Evolutionary conservation across 805 yeast species (phyloP).

Genomic region (Suhomyces vadensis): DNA sequence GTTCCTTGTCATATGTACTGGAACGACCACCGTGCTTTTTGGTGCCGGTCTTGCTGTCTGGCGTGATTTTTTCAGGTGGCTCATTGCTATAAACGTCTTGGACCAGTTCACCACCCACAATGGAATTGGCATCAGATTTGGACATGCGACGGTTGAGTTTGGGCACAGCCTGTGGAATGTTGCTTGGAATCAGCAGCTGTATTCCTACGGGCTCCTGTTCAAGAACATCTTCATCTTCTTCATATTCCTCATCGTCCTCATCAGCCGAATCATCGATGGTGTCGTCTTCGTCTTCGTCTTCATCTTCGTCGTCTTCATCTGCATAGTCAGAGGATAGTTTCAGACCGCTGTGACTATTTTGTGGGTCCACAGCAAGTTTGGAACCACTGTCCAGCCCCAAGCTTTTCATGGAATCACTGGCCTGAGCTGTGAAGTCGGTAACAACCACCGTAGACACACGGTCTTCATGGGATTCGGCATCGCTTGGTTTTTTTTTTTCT

Average conservation of each 20-base stretch:
- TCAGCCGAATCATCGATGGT: no score
- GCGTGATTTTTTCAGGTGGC: no score
- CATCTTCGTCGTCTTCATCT: conserved; percentile 5
- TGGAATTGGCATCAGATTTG: conserved; percentile 41
- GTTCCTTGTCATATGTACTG: conserved; percentile 10
- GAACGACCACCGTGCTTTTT: not conserved
- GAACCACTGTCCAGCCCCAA: no score
- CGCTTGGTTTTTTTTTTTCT: no score
- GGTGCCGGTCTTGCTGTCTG: not conserved
- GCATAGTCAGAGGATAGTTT: not conserved
- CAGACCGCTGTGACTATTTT: not conserved
- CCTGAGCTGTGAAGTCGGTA: no score
- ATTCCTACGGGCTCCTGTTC: conserved; percentile 10
- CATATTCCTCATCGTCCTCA: conserved; percentile 10
- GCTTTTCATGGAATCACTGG: no score
- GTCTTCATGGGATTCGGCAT: no score
- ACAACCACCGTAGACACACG: no score
- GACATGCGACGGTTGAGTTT: conserved; percentile 15
- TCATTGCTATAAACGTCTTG: conserved; percentile 11
- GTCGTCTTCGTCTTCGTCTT: conserved; percentile 6
- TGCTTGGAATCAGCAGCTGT: not conserved
- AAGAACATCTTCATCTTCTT: conserved; percentile 10
- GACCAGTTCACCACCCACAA: conserved; percentile 52
- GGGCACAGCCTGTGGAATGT: not conserved
- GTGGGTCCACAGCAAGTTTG: no score